These are phyloP conservation scores for Verticillium dahliae DNA, from an alignment of 2,329 filamentous ascomycete genomes.

Conservation along the genomic window DNA sequence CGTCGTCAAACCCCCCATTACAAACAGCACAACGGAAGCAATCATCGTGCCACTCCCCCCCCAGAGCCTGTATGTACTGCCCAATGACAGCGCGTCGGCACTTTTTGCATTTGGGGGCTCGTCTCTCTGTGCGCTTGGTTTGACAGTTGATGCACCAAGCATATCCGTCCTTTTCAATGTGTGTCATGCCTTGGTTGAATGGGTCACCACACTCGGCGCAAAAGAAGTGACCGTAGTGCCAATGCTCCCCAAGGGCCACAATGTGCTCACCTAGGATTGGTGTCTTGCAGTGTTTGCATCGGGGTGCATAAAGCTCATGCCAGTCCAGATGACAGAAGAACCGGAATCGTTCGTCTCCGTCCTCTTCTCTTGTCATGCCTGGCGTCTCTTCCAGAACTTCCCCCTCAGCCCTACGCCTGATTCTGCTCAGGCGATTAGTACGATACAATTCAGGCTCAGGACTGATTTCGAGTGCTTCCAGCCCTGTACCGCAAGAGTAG, in stretches of 20 bases:
- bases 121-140: constrained; percentile 82
- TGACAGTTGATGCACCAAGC: constrained; percentile 95
- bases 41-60: constrained; percentile 85
- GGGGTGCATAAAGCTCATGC: constrained; percentile 87
- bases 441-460: constrained; percentile 76
- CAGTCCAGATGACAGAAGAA: constrained; percentile 99
- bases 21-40: constrained; percentile 79
- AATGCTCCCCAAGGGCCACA: constrained; percentile 88
- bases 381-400: constrained; percentile 56
- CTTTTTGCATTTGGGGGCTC: constrained; percentile 79
- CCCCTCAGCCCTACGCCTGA: constrained; percentile 52
- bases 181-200: constrained; percentile 65
- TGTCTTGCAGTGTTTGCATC: constrained; percentile 93
- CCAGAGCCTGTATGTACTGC: constrained; percentile 81
- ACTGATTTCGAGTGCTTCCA: constrained; percentile 95
- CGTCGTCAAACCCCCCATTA: constrained; percentile 54
- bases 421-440: constrained; percentile 65
- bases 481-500: constrained; percentile 75
- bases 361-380: constrained; percentile 58
- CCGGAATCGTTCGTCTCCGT: constrained; percentile 66
- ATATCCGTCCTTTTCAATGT: constrained; percentile 93
- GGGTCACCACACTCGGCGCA: constrained; percentile 97
- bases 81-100: constrained; percentile 83
- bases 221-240: constrained; percentile 98
- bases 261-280: constrained; percentile 94